phyloP scores from a whole-genome alignment of 805 yeast genomes.

The Tetrapisispora fleetii region DNA sequence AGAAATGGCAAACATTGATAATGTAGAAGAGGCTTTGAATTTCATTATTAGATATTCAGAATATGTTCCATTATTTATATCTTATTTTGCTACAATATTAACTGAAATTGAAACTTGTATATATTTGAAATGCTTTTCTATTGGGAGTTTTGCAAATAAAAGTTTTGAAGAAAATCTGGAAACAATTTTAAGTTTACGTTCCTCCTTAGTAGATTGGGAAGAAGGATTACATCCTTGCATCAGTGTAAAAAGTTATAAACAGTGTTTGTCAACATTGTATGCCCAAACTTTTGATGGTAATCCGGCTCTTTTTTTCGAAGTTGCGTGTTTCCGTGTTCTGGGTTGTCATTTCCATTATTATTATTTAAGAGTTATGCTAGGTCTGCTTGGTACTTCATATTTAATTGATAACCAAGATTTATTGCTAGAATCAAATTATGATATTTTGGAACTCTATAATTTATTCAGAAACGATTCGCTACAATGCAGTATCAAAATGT shows the following conservation, averaged over 20 bases:
- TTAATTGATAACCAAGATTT: constrained; percentile 15
- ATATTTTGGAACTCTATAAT: constrained; percentile 9
- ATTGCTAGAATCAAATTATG: constrained; percentile 9
- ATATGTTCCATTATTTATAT: constrained; percentile 14
- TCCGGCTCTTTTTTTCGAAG: constrained; percentile 14
- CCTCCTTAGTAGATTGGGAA: constrained; percentile 17
- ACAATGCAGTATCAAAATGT: constrained; percentile 10
- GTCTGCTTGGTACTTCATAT: constrained; percentile 15
- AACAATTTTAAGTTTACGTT: constrained; percentile 10
- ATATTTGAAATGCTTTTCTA: constrained; percentile 14
- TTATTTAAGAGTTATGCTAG: constrained; percentile 11
- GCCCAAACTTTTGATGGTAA: constrained; percentile 11
- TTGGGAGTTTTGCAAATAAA: constrained; percentile 9
- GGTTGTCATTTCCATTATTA: constrained; percentile 18
- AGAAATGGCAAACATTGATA: constrained; percentile 8
- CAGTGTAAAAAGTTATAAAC: constrained; percentile 15
- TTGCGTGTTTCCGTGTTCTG: constrained; percentile 16
- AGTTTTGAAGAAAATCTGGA: constrained; percentile 19
- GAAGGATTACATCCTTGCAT: constrained; percentile 16
- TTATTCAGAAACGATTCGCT: constrained; percentile 9
- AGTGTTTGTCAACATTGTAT: constrained; percentile 14
- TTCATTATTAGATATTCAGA: constrained; percentile 12
- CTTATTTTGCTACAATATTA: constrained; percentile 15
- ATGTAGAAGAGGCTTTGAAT: constrained; percentile 12
- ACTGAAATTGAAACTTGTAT: constrained; percentile 12